Base-by-base conservation (phyloP, 352 stramenopile genomes). In the Hyaloperonospora brassicae region DNA sequence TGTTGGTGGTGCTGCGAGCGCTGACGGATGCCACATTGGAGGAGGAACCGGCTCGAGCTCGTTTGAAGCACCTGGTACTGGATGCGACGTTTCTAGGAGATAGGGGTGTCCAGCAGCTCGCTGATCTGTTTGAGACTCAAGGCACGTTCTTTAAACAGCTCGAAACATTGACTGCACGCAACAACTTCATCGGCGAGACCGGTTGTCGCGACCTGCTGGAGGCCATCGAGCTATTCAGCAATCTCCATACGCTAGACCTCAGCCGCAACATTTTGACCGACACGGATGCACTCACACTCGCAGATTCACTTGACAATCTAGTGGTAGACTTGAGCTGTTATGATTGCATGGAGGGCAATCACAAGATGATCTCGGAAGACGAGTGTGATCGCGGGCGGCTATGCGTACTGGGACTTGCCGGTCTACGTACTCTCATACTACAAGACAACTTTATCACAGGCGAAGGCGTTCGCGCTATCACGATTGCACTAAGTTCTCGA, bases 401-500 rank as follows among this genome's bases (percentile, higher is more conserved):
- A 23, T 44, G 44, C 23, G 41, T 48, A 17, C 24, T 59, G 24
- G 52, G 45, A 47, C 57, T 79, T 1, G 61, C 63, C 1, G 24
- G 44, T 7, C 56, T 86, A 1, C 47, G 61, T 9, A 52, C 35
- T 0, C 38, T 86, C 4, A 59, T 70, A 30, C 57, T 89, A 14
- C 57, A 76, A 24, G 79, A 84, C 30, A 89, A 89, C 46, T 89
- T 78, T 36, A 86, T 88, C 49, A 77, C 73, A 5, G 73, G 69
- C 24, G 64, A 75, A n/a, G 76, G 76, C 12, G 85, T 86, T 45
- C 62, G 79, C 34, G 73, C 72, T 14, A 71, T 88, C 25, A 67
- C 71, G 2, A 80, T 80, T 54, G 66, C 70, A 10, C 34, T 84
- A 3, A 74, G 65, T 14, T 57, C 55, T 27, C 53, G 59, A 1